phyloP scores from a whole-genome alignment of 78 protist species.

The Creolimax fragrantissima region DNA sequence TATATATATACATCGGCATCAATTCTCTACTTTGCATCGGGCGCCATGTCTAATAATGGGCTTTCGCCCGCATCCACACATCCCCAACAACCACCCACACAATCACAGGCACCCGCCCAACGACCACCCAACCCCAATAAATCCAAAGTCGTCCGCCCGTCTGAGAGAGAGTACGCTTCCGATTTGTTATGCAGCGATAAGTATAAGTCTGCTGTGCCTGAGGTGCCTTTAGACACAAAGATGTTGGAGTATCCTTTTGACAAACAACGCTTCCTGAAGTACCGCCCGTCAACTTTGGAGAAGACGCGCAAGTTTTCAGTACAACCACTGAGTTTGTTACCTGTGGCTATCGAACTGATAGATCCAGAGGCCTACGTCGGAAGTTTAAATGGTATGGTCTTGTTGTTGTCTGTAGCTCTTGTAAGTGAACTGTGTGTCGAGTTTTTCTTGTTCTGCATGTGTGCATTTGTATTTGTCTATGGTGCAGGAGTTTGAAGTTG shows the following conservation, averaged over 20 bases:
- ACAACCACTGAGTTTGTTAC: not conserved
- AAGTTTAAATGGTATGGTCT: not conserved
- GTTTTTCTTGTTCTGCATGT: no score
- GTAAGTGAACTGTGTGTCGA: no score
- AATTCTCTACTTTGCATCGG: no score
- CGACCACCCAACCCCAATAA: not conserved
- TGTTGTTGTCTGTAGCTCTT: no score
- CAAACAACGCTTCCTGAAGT: not conserved
- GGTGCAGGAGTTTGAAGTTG: no score
- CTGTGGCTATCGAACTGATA: not conserved
- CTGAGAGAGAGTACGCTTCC: not conserved
- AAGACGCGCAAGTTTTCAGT: not conserved
- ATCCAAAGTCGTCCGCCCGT: not conserved
- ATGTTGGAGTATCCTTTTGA: not conserved
- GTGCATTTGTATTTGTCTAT: no score
- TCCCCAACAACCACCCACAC: not conserved
- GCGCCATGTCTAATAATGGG: not conserved
- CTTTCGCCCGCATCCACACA: not conserved
- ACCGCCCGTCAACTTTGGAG: not conserved
- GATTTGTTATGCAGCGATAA: not conserved
- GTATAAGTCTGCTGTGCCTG: not conserved
- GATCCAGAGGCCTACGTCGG: not conserved
- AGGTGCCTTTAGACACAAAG: not conserved
- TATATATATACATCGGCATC: not conserved
- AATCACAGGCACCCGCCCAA: not conserved